Evolutionary conservation across 495 filamentous ascomycete species (phyloP), one percentile per base, ranked within the genome.

Genomic region (Neurospora terricola): DNA sequence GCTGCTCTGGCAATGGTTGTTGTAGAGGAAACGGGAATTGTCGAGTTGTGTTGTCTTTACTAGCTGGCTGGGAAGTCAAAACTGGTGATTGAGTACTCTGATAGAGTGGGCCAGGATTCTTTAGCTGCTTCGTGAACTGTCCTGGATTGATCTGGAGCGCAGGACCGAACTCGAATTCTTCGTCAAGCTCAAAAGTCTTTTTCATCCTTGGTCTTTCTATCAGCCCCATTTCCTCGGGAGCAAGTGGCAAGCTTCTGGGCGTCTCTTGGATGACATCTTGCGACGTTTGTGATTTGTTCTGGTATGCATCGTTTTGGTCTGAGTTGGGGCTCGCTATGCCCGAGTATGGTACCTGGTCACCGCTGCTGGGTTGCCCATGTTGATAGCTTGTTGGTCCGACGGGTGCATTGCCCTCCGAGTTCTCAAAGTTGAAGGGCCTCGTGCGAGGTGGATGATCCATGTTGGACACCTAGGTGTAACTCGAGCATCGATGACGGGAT

Each of bases 151-250:
- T 36, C 37, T 70, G 59, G 5, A 72, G 36, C 1, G 73, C 21
- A 59, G 73, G 73, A 54, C 73, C 73, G 7, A 38, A 74, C 21
- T 62, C 21, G 66, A 59, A 74, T 12, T 68, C 70, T 45, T 70
- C 40, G 0, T 69, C 73, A 11, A 72, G n/a, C 27, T 72, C 71
- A 18, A 23, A 23, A 4, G 21, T 27, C 23, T 62, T 54, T 10
- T 4, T 66, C 23, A 45, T 59, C 0, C 36, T 54, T 12, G 73
- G 73, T 36, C 54, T 72, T 9, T 72, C 71, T 6, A 74, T 30
- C 23, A 74, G 62, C 73, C 69, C 69, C 7, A 38, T 59, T 2
- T 74, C 73, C n/a, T 69, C n/a, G 21, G 48, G 8, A n/a, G 66
- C 18, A 21, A 66, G 54, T 34, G 54, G 54, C 54, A 66, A 66